These are phyloP conservation scores for Xylaria digitata DNA, from an alignment of 2,329 filamentous ascomycete genomes.

Conservation along the genomic window DNA sequence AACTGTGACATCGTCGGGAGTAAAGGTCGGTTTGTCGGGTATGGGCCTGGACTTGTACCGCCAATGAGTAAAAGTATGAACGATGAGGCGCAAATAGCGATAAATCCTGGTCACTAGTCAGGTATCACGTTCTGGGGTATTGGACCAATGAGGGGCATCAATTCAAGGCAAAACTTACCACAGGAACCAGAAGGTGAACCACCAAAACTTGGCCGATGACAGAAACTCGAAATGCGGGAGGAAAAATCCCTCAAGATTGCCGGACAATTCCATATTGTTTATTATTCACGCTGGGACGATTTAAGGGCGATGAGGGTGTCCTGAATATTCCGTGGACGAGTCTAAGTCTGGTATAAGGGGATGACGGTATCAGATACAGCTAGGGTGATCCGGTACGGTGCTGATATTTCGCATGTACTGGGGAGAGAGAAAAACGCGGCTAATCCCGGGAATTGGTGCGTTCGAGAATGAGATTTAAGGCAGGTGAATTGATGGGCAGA, in stretches of 20 bases:
- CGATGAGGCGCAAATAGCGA: constrained; percentile 85
- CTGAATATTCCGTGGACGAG: neutral
- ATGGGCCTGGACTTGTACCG: constrained; percentile 86
- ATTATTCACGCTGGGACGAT: neutral
- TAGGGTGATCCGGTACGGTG: constrained; percentile 10
- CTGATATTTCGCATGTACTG: constrained; percentile 4
- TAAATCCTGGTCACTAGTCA: constrained; percentile 71
- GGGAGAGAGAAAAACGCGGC: neutral
- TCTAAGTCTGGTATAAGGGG: constrained; percentile 2
- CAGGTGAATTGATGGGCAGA: neutral
- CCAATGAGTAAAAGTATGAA: constrained; percentile 89
- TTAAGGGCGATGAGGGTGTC: neutral
- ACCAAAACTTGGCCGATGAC: constrained; percentile 61
- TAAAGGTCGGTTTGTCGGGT: constrained; percentile 82
- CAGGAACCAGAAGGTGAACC: constrained; percentile 56
- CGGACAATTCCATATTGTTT: constrained; percentile 41
- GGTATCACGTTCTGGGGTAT: constrained; percentile 32
- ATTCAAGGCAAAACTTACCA: constrained; percentile 57
- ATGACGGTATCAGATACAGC: constrained; percentile 6
- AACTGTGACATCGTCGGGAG: constrained; percentile 87
- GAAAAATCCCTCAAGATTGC: constrained; percentile 33
- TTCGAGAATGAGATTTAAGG: constrained; percentile 1
- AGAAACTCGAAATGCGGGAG: constrained; percentile 52
- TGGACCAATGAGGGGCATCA: constrained; percentile 41
- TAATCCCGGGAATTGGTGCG: neutral